These are phyloP conservation scores for Urochloa ruziziensis DNA, from an alignment of 176 grass and related monocot genomes.

Conservation along the genomic window DNA sequence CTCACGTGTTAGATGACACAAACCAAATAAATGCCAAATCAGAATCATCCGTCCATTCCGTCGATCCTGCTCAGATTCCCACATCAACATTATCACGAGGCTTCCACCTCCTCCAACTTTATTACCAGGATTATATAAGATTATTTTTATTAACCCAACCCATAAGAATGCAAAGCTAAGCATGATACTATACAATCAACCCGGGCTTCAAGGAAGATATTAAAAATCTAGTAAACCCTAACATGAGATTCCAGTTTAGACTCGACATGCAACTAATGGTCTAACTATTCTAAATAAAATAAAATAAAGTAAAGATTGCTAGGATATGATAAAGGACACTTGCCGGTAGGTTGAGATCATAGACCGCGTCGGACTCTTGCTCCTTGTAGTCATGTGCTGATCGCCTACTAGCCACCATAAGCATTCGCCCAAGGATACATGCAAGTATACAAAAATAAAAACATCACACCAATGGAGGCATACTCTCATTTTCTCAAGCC, in stretches of 20 bases:
- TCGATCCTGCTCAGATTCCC: not conserved
- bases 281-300: not conserved
- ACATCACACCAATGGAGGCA: no score
- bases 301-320: not conserved
- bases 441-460: no score
- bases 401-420: no score
- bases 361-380: no score
- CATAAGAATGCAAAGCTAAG: no score
- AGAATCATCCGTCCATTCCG: not conserved
- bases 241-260: not conserved
- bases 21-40: not conserved
- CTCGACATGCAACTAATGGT: not conserved
- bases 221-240: not conserved
- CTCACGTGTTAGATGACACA: no score
- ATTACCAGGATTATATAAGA: not conserved
- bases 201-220: not conserved
- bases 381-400: no score
- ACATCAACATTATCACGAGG: not conserved
- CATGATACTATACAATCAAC: not conserved
- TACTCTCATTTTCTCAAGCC: no score
- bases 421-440: no score
- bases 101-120: no score
- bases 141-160: not conserved
- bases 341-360: no score
- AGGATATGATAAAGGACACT: not conserved